A percentile compares a stretch with the other conserved stretches of the same genome.
phyloP scores from a whole-genome alignment of 805 yeast species.

The Wickerhamomyces queroliae region DNA sequence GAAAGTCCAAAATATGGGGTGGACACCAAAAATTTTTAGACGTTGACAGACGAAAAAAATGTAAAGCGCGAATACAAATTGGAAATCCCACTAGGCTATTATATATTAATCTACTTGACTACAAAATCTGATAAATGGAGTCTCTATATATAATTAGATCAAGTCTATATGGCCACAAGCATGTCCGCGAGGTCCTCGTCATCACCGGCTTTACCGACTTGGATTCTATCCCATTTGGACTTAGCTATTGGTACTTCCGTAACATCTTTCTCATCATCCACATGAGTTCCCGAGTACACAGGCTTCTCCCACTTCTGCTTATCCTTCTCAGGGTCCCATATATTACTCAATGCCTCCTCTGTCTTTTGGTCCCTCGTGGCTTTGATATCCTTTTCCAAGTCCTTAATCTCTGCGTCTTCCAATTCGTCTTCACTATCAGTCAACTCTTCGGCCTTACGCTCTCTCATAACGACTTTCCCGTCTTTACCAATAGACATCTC shows the following conservation, averaged over 20 bases:
- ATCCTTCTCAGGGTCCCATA: slow-evolving; percentile 62
- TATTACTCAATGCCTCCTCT: slow-evolving; percentile 27
- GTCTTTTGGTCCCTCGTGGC: slow-evolving; percentile 28
- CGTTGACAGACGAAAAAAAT: too few species aligned
- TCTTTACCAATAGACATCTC: slow-evolving; percentile 70
- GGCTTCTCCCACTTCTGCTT: slow-evolving; percentile 50
- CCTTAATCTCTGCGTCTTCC: slow-evolving; percentile 25
- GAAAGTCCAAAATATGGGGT: too few species aligned
- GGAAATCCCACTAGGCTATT: too few species aligned
- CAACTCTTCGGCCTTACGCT: slow-evolving; percentile 27
- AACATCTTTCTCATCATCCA: background rate
- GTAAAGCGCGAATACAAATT: too few species aligned
- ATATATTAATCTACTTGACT: too few species aligned
- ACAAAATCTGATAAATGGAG: too few species aligned
- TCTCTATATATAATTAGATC: too few species aligned
- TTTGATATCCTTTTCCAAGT: slow-evolving; percentile 24
- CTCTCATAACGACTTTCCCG: slow-evolving; percentile 70
- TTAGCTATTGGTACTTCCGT: background rate
- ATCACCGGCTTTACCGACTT: background rate
- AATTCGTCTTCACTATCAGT: slow-evolving; percentile 31
- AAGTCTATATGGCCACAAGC: background rate
- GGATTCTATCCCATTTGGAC: slow-evolving; percentile 3
- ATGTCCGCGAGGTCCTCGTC: background rate
- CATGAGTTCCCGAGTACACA: slow-evolving; percentile 26
- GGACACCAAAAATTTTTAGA: too few species aligned